These are phyloP conservation scores for Trifolium dubium DNA, from an alignment of 306 rosid genomes.

Conservation along the genomic window DNA sequence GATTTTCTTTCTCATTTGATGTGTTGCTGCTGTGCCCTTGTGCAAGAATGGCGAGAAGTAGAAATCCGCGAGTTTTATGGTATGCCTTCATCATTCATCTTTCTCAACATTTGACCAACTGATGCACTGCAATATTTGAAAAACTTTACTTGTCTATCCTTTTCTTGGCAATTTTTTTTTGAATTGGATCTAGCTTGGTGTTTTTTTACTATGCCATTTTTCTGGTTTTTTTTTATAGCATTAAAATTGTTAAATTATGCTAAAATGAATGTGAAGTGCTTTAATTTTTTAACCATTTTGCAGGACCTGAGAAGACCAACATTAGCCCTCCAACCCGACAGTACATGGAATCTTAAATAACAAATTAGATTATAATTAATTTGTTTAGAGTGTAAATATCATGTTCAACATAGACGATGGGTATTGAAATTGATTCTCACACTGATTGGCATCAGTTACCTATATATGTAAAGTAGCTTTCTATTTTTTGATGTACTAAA, in stretches of 20 bases:
- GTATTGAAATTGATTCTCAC: slow-evolving; percentile 42
- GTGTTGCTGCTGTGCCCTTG: slow-evolving; percentile 98
- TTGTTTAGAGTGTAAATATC: slow-evolving; percentile 29
- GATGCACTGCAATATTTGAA: not conserved
- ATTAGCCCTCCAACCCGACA: slow-evolving; percentile 78
- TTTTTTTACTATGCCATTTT: slow-evolving; percentile 20
- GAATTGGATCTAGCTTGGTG: slow-evolving; percentile 4
- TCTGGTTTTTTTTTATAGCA: not conserved
- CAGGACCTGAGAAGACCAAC: slow-evolving; percentile 78
- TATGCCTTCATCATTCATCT: slow-evolving; percentile 26
- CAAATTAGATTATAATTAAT: slow-evolving; percentile 17
- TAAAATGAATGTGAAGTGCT: slow-evolving; percentile 14
- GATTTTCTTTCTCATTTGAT: slow-evolving; percentile 96
- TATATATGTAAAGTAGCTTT: slow-evolving; percentile 31
- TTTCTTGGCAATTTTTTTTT: not conserved
- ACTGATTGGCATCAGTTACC: slow-evolving; percentile 32
- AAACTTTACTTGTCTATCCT: not conserved
- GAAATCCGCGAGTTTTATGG: slow-evolving; percentile 75
- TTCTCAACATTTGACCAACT: not conserved
- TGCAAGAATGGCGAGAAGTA: slow-evolving; percentile 99
- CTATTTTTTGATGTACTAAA: not conserved
- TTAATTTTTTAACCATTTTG: slow-evolving; percentile 44
- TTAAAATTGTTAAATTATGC: slow-evolving; percentile 9
- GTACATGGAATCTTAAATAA: slow-evolving; percentile 74
- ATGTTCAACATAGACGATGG: slow-evolving; percentile 40